phyloP scores from a whole-genome alignment of 805 yeast genomes.

The Schizosaccharomyces osmophilus region DNA sequence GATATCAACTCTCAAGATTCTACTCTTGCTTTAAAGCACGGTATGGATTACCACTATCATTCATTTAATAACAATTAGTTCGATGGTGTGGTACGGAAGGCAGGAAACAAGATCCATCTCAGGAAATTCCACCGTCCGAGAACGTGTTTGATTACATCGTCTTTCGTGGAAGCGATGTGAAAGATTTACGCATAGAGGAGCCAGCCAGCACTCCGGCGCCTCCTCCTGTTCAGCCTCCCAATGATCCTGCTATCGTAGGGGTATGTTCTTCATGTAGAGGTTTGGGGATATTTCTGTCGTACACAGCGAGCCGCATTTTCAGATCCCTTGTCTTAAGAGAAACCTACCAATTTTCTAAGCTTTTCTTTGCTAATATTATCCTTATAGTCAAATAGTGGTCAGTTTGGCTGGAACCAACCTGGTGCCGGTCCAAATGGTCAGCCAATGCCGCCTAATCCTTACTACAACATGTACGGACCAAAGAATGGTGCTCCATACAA shows the following conservation, averaged over 20 bases:
- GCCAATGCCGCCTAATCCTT: background rate
- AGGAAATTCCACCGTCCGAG: constrained; percentile 46
- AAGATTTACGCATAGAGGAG: constrained; percentile 67
- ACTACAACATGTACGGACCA: background rate
- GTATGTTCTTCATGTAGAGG: constrained; percentile 9
- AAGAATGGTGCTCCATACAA: background rate
- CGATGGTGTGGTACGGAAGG: constrained; percentile 83
- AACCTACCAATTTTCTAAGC: too few species aligned
- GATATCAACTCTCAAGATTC: constrained; percentile 75
- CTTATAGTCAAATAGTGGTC: background rate
- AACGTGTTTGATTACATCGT: constrained; percentile 52
- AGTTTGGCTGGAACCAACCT: background rate
- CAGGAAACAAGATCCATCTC: constrained; percentile 40
- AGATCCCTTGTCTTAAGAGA: too few species aligned
- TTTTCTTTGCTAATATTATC: too few species aligned
- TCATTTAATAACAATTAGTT: constrained; percentile 17
- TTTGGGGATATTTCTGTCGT: too few species aligned
- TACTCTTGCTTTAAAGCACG: constrained; percentile 54
- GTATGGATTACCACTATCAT: background rate
- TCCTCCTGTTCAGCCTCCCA: constrained; percentile 13
- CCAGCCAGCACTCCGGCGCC: constrained; percentile 40
- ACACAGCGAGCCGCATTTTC: too few species aligned
- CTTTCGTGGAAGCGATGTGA: constrained; percentile 78
- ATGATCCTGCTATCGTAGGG: constrained; percentile 15
- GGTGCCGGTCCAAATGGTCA: background rate